These are phyloP conservation scores for Termitomyces heimii DNA, from an alignment of 768 basidiomycete species.

Conservation along the genomic window DNA sequence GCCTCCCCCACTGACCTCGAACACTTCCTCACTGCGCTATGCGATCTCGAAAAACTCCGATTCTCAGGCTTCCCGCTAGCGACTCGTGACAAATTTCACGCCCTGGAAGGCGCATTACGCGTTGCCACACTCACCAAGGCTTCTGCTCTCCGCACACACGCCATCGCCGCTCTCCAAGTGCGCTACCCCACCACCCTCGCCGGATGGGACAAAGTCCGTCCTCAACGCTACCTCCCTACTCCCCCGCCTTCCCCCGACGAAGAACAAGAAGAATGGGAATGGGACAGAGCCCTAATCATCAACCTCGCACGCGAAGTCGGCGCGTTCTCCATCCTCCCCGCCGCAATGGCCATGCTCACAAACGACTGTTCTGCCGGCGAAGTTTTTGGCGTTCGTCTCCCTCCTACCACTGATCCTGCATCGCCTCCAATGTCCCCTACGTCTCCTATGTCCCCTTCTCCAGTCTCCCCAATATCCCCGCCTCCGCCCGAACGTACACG, in stretches of 20 bases:
- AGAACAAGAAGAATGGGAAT: constrained; percentile 6
- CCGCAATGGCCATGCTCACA: constrained; percentile 15
- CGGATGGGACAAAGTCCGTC: constrained; percentile 9
- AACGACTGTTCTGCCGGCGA: constrained; percentile 16
- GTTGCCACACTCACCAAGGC: constrained; percentile 9
- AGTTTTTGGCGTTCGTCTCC: constrained; percentile 11
- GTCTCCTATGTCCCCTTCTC: background rate
- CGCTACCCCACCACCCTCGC: constrained; percentile 13
- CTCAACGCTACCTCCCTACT: background rate
- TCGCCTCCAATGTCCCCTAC: background rate
- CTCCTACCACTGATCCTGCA: background rate
- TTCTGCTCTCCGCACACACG: constrained; percentile 5
- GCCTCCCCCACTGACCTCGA: constrained; percentile 3
- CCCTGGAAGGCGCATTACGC: constrained; percentile 7
- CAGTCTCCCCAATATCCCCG: background rate
- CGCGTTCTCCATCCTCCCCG: constrained; percentile 13
- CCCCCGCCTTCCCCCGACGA: background rate
- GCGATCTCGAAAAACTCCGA: background rate
- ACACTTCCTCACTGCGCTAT: constrained; percentile 9
- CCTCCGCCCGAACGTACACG: background rate
- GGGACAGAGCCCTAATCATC: constrained; percentile 11
- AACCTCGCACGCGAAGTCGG: constrained; percentile 15
- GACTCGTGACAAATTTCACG: constrained; percentile 1
- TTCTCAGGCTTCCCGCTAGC: constrained; percentile 6
- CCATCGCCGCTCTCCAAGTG: constrained; percentile 8